Conservation (phyloP, 2,329 filamentous ascomycete species). For the Aspergillus udagawae region DNA sequence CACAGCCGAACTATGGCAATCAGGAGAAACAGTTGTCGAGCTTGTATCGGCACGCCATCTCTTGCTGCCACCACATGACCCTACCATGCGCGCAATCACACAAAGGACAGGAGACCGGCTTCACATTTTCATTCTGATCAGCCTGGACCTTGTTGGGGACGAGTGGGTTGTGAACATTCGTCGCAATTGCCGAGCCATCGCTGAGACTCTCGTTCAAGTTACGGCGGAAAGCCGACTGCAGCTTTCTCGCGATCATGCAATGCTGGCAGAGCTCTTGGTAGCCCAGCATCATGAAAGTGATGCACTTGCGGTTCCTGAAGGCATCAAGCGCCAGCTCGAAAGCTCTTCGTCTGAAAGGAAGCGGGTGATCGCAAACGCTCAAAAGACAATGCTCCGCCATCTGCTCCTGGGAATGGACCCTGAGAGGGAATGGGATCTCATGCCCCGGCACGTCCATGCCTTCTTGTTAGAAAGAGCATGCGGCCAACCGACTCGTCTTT, state of each 20-base stretch:
- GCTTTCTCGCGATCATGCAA: conserved; percentile 35
- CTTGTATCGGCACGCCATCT: conserved; percentile 12
- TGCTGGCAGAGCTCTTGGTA: conserved; percentile 29
- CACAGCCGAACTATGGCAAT: conserved; percentile 30
- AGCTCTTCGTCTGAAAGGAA: conserved; percentile 28
- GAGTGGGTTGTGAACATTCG: conserved; percentile 27
- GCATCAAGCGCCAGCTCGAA: conserved; percentile 27
- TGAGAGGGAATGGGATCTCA: conserved; percentile 12
- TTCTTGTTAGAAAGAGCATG: conserved; percentile 38
- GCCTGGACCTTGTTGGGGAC: conserved; percentile 19
- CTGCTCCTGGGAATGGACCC: conserved; percentile 11
- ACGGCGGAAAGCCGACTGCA: conserved; percentile 32
- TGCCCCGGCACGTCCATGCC: conserved; percentile 1
- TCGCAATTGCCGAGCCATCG: conserved; percentile 35
- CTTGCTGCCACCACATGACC: conserved; percentile 5
- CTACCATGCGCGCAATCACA: conserved; percentile 7
- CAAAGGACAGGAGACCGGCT: conserved; percentile 19
- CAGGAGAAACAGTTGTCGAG: conserved; percentile 10
- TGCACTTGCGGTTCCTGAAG: conserved; percentile 20
- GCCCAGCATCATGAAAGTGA: conserved; percentile 21
- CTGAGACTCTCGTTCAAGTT: conserved; percentile 36
- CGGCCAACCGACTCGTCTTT: conserved; percentile 39
- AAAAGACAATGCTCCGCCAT: conserved; percentile 10
- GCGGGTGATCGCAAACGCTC: conserved; percentile 15
- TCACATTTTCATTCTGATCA: conserved; percentile 28